These are phyloP conservation scores for Termitomyces sp. DNA, from an alignment of 768 basidiomycete species.

Conservation along the genomic window DNA sequence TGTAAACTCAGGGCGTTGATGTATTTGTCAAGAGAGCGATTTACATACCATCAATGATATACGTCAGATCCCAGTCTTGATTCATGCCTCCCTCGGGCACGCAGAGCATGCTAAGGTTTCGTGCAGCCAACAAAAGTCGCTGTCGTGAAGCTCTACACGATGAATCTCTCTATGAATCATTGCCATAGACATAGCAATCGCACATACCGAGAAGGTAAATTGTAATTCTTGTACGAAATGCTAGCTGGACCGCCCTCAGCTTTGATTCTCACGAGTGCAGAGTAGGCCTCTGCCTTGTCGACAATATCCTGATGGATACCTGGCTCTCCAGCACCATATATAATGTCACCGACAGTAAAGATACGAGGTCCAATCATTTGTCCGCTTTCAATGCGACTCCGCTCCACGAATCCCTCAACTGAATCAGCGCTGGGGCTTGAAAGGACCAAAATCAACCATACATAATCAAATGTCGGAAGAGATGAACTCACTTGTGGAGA, in stretches of 20 bases:
- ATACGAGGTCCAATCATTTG: slow-evolving; percentile 66
- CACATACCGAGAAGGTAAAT: slow-evolving; percentile 53
- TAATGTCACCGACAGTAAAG: slow-evolving; percentile 61
- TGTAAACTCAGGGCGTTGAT: neutral
- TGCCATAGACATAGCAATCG: slow-evolving; percentile 2
- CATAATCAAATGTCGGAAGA: neutral
- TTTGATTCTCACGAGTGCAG: slow-evolving; percentile 63
- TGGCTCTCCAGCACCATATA: slow-evolving; percentile 48
- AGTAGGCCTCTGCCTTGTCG: slow-evolving; percentile 53
- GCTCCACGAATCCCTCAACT: slow-evolving; percentile 58
- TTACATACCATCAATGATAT: slow-evolving; percentile 62
- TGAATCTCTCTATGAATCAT: neutral
- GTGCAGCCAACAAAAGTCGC: slow-evolving; percentile 53
- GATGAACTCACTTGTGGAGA: slow-evolving; percentile 58
- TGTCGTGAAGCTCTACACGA: slow-evolving; percentile 57
- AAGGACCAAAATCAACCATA: neutral
- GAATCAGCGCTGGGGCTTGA: slow-evolving; percentile 59
- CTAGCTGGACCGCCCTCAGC: slow-evolving; percentile 65
- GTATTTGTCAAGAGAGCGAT: too few species aligned
- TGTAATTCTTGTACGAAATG: slow-evolving; percentile 78
- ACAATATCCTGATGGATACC: slow-evolving; percentile 57
- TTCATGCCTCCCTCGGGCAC: slow-evolving; percentile 80
- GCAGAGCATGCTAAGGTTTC: slow-evolving; percentile 61
- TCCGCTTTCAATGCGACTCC: slow-evolving; percentile 63
- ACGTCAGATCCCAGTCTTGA: slow-evolving; percentile 73